A percentile compares a stretch with the other conserved stretches of the same genome.
Evolutionary conservation across 176 grass and related monocot species (phyloP).

Genomic region (Oryza australiensis): DNA sequence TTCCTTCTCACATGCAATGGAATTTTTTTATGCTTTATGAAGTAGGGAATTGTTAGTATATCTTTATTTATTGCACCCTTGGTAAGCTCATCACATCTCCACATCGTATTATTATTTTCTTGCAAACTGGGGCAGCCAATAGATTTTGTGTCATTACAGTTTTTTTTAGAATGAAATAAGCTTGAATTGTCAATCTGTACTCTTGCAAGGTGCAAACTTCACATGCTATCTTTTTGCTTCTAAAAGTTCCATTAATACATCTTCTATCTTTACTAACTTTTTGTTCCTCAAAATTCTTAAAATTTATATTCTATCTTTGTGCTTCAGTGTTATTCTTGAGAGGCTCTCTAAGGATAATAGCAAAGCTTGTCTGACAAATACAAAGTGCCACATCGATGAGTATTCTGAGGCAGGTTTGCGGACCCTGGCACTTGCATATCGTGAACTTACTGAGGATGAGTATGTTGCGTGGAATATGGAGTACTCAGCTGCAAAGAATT

Average conservation of each 20-base stretch:
- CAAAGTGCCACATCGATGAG: constrained; percentile 67
- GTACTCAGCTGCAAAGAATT: constrained; percentile 75
- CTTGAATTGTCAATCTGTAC: background rate
- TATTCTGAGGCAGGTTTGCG: constrained; percentile 90
- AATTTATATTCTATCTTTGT: background rate
- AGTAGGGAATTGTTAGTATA: background rate
- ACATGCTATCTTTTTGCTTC: background rate
- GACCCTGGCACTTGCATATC: constrained; percentile 82
- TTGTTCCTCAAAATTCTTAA: constrained; percentile 1
- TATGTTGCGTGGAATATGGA: constrained; percentile 64
- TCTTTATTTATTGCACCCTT: background rate
- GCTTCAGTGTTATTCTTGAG: constrained; percentile 83
- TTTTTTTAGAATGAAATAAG: background rate
- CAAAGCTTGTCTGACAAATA: constrained; percentile 50
- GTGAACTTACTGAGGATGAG: constrained; percentile 73
- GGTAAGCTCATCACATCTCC: constrained; percentile 6
- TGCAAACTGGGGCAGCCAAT: background rate
- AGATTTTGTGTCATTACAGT: constrained; percentile 8
- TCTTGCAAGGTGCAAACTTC: background rate
- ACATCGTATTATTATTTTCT: background rate
- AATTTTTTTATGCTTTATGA: background rate
- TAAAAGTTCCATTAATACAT: constrained; percentile 1
- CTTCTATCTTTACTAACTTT: background rate
- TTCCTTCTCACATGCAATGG: constrained; percentile 21
- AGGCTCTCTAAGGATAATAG: constrained; percentile 59